These are phyloP conservation scores for Handroanthus guayacan DNA, from an alignment of 257 asterid genomes.

Conservation along the genomic window DNA sequence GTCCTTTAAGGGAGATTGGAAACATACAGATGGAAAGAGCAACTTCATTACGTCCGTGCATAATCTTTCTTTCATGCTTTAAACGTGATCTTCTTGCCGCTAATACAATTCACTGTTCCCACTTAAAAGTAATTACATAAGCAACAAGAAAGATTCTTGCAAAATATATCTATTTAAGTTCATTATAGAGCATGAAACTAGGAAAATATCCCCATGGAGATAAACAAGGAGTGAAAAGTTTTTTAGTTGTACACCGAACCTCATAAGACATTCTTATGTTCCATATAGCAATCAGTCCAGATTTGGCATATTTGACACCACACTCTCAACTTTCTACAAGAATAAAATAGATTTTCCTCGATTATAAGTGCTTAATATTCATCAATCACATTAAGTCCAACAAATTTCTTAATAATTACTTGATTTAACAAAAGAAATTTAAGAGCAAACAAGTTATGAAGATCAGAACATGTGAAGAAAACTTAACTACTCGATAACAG, in stretches of 20 bases:
- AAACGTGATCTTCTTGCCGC: background rate
- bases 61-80: constrained; percentile 3
- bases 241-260: background rate
- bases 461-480: constrained; percentile 25
- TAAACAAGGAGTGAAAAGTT: background rate
- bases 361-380: constrained; percentile 2
- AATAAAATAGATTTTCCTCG: background rate
- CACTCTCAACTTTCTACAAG: constrained; percentile 26
- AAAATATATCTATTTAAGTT: background rate
- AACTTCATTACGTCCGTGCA: background rate
- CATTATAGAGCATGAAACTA: constrained; percentile 3
- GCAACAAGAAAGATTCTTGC: background rate
- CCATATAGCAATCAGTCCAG: constrained; percentile 11
- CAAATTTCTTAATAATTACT: constrained; percentile 15
- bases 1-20: background rate
- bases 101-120: background rate
- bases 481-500: constrained; percentile 16
- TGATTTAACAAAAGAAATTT: constrained; percentile 3
- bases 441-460: constrained; percentile 14
- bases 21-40: constrained; percentile 2
- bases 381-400: constrained; percentile 22
- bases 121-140: background rate
- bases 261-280: constrained; percentile 17
- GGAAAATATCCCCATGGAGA: background rate
- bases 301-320: constrained; percentile 1